Percentiles rank a stretch among this genome's conserved stretches.
phyloP scores from a whole-genome alignment of 1,284 basidiomycete species.

The Gastroboletus turbinatus region DNA sequence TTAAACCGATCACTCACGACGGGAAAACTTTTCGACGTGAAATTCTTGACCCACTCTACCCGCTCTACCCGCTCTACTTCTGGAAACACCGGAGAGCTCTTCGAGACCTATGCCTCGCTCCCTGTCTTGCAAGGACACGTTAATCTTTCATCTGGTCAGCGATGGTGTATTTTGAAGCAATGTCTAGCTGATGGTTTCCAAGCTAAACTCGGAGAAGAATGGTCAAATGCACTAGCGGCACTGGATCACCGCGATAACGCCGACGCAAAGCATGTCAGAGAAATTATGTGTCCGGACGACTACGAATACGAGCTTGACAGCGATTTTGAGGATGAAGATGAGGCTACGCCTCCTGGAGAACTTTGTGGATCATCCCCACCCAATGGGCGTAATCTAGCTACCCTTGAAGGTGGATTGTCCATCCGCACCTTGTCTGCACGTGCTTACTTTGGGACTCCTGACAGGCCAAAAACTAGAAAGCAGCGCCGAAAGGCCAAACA shows the following conservation, averaged over 20 bases:
- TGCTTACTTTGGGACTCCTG: not conserved
- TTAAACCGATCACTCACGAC: slow-evolving; percentile 23
- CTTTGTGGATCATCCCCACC: not conserved
- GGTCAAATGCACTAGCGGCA: slow-evolving; percentile 6
- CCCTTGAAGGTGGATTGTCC: slow-evolving; percentile 5
- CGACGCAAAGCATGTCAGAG: not conserved
- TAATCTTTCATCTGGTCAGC: slow-evolving; percentile 13
- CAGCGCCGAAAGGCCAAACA: not conserved
- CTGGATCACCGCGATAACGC: not conserved
- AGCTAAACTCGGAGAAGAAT: slow-evolving; percentile 12
- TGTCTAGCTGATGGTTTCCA: slow-evolving; percentile 2
- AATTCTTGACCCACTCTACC: slow-evolving; percentile 18
- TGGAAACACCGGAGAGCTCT: not conserved
- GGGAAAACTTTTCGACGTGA: slow-evolving; percentile 21
- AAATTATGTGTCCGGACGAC: slow-evolving; percentile 15
- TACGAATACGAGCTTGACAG: slow-evolving; percentile 29
- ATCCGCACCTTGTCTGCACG: not conserved
- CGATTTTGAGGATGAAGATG: slow-evolving; percentile 26
- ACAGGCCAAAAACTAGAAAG: slow-evolving; percentile 10
- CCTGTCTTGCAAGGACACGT: slow-evolving; percentile 20
- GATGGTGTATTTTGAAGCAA: not conserved
- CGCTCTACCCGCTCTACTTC: not conserved
- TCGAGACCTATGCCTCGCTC: slow-evolving; percentile 17
- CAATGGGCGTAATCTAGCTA: not conserved
- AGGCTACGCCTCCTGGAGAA: not conserved